Evolutionary conservation across 225 moss, liverwort and hornwort species (phyloP).

Genomic region (Bryum argenteum): DNA sequence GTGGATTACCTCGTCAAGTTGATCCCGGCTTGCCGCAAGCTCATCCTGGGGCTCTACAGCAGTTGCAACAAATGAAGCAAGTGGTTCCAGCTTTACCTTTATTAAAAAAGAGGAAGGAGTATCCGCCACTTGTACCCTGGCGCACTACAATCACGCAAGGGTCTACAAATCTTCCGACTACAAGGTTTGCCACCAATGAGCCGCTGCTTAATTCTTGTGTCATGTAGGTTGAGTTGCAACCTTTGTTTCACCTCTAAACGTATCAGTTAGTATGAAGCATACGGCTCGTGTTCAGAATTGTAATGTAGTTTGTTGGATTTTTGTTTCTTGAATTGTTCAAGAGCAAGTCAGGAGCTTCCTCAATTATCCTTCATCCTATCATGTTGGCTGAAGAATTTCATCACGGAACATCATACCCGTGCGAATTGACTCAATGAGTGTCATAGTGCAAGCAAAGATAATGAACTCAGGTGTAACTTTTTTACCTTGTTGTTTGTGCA

Average conservation of each 20-base stretch:
- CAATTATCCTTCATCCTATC: not conserved
- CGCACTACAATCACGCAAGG: constrained; percentile 84
- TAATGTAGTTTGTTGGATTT: not conserved
- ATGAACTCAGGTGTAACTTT: constrained; percentile 6
- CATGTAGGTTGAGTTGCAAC: constrained; percentile 6
- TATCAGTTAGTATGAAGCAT: not conserved
- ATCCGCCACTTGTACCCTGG: constrained; percentile 81
- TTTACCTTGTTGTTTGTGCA: constrained; percentile 44
- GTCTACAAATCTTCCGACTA: constrained; percentile 72
- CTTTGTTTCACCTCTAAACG: not conserved
- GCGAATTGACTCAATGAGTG: not conserved
- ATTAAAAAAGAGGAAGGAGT: constrained; percentile 80
- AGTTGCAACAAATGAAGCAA: constrained; percentile 47
- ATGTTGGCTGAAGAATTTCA: not conserved
- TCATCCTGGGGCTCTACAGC: constrained; percentile 47
- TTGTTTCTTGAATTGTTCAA: not conserved
- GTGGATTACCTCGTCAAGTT: constrained; percentile 38
- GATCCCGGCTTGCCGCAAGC: constrained; percentile 39
- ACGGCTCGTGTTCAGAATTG: not conserved
- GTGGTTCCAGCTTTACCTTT: constrained; percentile 40
- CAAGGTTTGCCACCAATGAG: constrained; percentile 53
- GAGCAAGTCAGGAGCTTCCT: not conserved
- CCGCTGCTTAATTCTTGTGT: not conserved
- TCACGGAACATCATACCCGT: not conserved
- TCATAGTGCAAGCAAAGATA: not conserved